Evolutionary conservation across 495 filamentous ascomycete genomes (phyloP).

Genomic region (Schizothecium vesticola): DNA sequence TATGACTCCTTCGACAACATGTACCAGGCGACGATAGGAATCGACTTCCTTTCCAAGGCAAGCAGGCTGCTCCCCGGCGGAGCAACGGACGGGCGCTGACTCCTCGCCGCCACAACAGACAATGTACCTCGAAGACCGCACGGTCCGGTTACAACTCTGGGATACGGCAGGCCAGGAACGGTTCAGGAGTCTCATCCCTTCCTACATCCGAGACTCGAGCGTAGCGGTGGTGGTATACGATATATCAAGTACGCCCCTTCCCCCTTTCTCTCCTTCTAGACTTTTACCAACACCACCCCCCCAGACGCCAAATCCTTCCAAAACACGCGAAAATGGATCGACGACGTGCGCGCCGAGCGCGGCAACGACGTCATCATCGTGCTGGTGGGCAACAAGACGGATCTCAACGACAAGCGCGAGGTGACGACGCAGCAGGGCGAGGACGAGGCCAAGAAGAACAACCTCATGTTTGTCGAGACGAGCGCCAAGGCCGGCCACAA

Average conservation of each 20-base stretch:
- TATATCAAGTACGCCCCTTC: conserved; percentile 69
- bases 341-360: conserved; percentile 92
- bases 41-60: conserved; percentile 98
- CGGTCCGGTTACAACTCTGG: conserved; percentile 95
- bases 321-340: conserved; percentile 98
- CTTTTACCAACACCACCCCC: too few species aligned
- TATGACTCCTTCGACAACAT: conserved; percentile 99
- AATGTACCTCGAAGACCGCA: conserved; percentile 99
- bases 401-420: conserved; percentile 94
- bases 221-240: conserved; percentile 99
- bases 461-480: conserved; percentile 97
- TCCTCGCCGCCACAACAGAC: conserved; percentile 50
- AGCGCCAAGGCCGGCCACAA: conserved; percentile 98
- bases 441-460: conserved; percentile 96
- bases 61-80: conserved; percentile 10
- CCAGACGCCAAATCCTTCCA: conserved; percentile 86
- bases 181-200: conserved; percentile 93
- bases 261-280: neutral
- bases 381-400: conserved; percentile 97
- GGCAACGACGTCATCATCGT: conserved; percentile 99
- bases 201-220: conserved; percentile 94
- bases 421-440: conserved; percentile 92
- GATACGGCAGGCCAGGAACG: conserved; percentile 97
- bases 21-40: conserved; percentile 98
- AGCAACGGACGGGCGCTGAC: conserved; percentile 20